Evolutionary conservation across 2,329 filamentous ascomycete genomes (phyloP).

Genomic region (Coniochaeta sp.): DNA sequence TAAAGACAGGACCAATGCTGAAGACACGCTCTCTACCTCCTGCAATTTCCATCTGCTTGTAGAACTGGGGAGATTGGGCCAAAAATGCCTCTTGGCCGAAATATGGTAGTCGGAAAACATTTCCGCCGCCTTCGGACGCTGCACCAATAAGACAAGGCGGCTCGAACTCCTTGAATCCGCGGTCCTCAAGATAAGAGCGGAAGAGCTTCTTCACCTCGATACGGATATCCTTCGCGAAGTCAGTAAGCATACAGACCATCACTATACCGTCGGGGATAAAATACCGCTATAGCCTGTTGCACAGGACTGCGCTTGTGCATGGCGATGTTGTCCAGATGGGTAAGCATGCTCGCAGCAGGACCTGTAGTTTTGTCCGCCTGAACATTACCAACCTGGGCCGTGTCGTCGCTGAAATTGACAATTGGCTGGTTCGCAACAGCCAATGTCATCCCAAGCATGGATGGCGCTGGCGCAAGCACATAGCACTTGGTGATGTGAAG

Average conservation of each 20-base stretch:
- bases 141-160: constrained; percentile 85
- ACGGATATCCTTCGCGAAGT: constrained; percentile 27
- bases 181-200: constrained; percentile 59
- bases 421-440: constrained; percentile 48
- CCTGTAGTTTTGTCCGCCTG: constrained; percentile 30
- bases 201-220: constrained; percentile 32
- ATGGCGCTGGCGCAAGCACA: constrained; percentile 59
- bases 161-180: constrained; percentile 77
- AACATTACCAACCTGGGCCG: constrained; percentile 16
- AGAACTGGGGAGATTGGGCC: constrained; percentile 77
- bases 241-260: background rate
- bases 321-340: constrained; percentile 82
- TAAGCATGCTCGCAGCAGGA: constrained; percentile 74
- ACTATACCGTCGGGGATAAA: background rate
- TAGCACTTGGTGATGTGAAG: constrained; percentile 84
- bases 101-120: constrained; percentile 86
- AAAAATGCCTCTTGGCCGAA: constrained; percentile 78
- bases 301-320: constrained; percentile 89
- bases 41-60: constrained; percentile 82
- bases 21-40: constrained; percentile 71
- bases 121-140: constrained; percentile 85
- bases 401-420: constrained; percentile 51
- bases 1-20: constrained; percentile 74
- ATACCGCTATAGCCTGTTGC: constrained; percentile 68
- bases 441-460: constrained; percentile 51